These are phyloP conservation scores for Aureobasidium melanogenum DNA, from an alignment of 2,329 filamentous ascomycete genomes.

Conservation along the genomic window DNA sequence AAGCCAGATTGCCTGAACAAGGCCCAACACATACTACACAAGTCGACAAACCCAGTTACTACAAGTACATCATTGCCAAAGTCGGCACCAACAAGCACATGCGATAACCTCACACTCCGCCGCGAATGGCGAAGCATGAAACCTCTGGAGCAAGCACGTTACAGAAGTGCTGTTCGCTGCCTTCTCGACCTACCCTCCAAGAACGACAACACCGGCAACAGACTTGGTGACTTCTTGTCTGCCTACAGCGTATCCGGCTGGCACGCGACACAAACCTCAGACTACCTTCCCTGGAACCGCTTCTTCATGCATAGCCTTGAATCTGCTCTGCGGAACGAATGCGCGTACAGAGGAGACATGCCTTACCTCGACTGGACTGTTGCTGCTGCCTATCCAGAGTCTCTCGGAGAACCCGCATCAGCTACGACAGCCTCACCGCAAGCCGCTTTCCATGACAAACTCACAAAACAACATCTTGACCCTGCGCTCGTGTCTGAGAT, in stretches of 20 bases:
- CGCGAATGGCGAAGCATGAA: constrained; percentile 20
- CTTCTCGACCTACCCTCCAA: constrained; percentile 17
- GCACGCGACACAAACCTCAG: constrained; percentile 17
- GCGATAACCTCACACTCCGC: constrained; percentile 4
- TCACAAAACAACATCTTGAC: neutral
- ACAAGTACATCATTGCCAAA: neutral
- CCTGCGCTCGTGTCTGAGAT: neutral
- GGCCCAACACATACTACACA: neutral
- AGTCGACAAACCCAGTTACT: neutral
- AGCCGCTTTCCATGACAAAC: constrained; percentile 16
- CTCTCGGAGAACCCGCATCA: constrained; percentile 15
- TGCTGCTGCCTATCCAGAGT: constrained; percentile 17
- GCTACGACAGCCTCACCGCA: constrained; percentile 13
- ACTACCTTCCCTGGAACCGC: constrained; percentile 23
- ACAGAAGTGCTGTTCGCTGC: constrained; percentile 20
- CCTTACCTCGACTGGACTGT: constrained; percentile 23
- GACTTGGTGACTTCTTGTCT: constrained; percentile 22
- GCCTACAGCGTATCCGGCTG: constrained; percentile 18
- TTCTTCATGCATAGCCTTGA: constrained; percentile 22
- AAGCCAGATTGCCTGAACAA: neutral
- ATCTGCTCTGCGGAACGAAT: constrained; percentile 17
- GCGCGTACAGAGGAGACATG: constrained; percentile 18
- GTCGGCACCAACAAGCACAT: constrained; percentile 10
- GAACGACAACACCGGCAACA: constrained; percentile 14
- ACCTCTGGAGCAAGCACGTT: constrained; percentile 16